Conservation (phyloP, 208 protist genomes). For the Wallacemonas sp. region DNA sequence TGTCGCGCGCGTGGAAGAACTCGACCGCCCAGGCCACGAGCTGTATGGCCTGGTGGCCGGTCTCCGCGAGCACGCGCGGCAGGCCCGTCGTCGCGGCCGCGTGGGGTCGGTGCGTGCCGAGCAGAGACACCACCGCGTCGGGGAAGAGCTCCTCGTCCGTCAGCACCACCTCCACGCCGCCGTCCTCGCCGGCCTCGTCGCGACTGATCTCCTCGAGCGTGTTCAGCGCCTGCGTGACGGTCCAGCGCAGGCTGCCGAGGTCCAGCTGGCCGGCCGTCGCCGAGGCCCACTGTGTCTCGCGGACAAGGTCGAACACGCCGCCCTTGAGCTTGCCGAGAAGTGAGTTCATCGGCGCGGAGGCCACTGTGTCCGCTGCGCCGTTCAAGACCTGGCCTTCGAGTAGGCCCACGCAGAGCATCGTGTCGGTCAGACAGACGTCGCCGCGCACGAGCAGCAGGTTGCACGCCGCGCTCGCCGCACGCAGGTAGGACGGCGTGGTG, state of each 20-base stretch:
- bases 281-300: conserved; percentile 30
- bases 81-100: neutral
- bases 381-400: conserved; percentile 49
- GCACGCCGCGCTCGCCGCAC: conserved; percentile 57
- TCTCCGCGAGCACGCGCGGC: neutral
- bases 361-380: neutral
- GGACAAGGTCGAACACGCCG: conserved; percentile 42
- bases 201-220: conserved; percentile 42
- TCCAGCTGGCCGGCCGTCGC: conserved; percentile 22
- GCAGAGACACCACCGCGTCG: conserved; percentile 12
- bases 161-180: conserved; percentile 22
- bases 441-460: conserved; percentile 37
- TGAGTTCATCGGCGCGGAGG: conserved; percentile 1
- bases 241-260: conserved; percentile 55
- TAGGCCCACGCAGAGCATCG: conserved; percentile 62
- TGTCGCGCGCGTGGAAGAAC: conserved; percentile 19
- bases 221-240: conserved; percentile 60
- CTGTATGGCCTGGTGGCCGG: conserved; percentile 13
- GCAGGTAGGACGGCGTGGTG: conserved; percentile 40
- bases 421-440: conserved; percentile 32
- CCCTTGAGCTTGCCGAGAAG: conserved; percentile 25
- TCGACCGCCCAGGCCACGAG: conserved; percentile 21
- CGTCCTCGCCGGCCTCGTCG: neutral
- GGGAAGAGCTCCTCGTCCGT: conserved; percentile 24
- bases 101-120: conserved; percentile 6